Percentiles rank a stretch among this genome's conserved stretches.
phyloP scores from a whole-genome alignment of 2,329 filamentous ascomycete genomes.

The Talaromyces sp. region DNA sequence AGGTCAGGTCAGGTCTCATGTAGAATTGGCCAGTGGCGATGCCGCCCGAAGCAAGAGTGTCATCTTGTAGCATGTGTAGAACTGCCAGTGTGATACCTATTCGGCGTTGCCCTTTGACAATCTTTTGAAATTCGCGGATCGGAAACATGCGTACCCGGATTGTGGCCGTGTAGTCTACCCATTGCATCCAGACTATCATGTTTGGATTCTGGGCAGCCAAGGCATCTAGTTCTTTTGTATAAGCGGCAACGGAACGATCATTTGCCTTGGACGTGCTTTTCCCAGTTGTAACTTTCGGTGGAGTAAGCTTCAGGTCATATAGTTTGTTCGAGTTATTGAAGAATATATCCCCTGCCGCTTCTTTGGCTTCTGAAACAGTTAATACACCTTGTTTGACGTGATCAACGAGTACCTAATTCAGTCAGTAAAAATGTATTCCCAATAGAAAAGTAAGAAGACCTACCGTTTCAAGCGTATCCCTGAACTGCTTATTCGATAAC shows the following conservation, averaged over 20 bases:
- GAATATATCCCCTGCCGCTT: conserved; percentile 65
- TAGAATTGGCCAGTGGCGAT: conserved; percentile 64
- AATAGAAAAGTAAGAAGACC: conserved; percentile 23
- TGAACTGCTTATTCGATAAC: conserved; percentile 69
- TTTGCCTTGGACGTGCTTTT: neutral
- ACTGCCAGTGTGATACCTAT: conserved; percentile 65
- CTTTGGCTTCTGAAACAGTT: conserved; percentile 60
- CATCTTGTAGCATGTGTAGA: conserved; percentile 67
- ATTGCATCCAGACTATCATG: conserved; percentile 70
- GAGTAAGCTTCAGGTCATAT: conserved; percentile 59
- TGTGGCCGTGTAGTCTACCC: conserved; percentile 74
- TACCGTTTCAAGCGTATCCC: conserved; percentile 67
- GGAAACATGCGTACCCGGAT: conserved; percentile 67
- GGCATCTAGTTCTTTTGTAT: conserved; percentile 35
- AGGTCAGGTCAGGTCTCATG: conserved; percentile 64
- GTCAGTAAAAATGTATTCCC: neutral
- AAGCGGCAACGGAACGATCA: neutral
- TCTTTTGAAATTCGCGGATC: conserved; percentile 54
- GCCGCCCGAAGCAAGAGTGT: conserved; percentile 54
- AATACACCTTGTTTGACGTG: conserved; percentile 66
- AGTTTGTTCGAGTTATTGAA: conserved; percentile 76
- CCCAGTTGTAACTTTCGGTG: conserved; percentile 24
- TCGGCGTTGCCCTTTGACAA: conserved; percentile 48
- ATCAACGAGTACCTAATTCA: conserved; percentile 60
- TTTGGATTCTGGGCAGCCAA: conserved; percentile 54